Conservation (phyloP, 768 basidiomycete genomes). For the Rhizopogon vinicolor region DNA sequence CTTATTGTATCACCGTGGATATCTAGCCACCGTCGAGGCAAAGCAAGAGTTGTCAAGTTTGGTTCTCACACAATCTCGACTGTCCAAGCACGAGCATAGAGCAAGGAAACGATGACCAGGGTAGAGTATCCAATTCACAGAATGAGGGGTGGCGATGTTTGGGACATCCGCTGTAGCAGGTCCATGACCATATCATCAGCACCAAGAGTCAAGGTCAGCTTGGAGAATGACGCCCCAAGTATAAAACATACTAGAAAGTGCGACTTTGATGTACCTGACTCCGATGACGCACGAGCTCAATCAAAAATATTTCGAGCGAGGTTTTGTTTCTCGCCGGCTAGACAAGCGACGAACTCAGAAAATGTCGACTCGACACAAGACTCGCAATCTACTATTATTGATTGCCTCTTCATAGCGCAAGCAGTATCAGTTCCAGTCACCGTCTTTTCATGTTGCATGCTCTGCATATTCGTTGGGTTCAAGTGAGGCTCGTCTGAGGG, state of each 20-base stretch:
- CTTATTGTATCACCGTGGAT: slow-evolving; percentile 53
- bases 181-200: slow-evolving; percentile 20
- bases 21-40: slow-evolving; percentile 77
- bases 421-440: slow-evolving; percentile 40
- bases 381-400: slow-evolving; percentile 26
- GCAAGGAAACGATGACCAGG: slow-evolving; percentile 52
- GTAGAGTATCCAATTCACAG: slow-evolving; percentile 62
- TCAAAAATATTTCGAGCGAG: slow-evolving; percentile 14
- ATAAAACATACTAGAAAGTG: slow-evolving; percentile 25
- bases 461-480: neutral
- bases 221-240: neutral
- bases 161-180: slow-evolving; percentile 39
- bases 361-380: slow-evolving; percentile 23
- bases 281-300: slow-evolving; percentile 8
- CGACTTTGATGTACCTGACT: slow-evolving; percentile 24
- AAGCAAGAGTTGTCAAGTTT: slow-evolving; percentile 37
- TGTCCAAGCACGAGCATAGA: slow-evolving; percentile 49
- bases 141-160: slow-evolving; percentile 49
- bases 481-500: neutral
- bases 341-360: slow-evolving; percentile 13
- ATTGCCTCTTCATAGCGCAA: slow-evolving; percentile 32
- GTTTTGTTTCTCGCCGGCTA: slow-evolving; percentile 15
- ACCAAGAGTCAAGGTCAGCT: slow-evolving; percentile 7
- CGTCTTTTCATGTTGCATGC: slow-evolving; percentile 39
- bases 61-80: slow-evolving; percentile 40